Evolutionary conservation across 495 filamentous ascomycete species (phyloP).

Genomic region (Halenospora varia): DNA sequence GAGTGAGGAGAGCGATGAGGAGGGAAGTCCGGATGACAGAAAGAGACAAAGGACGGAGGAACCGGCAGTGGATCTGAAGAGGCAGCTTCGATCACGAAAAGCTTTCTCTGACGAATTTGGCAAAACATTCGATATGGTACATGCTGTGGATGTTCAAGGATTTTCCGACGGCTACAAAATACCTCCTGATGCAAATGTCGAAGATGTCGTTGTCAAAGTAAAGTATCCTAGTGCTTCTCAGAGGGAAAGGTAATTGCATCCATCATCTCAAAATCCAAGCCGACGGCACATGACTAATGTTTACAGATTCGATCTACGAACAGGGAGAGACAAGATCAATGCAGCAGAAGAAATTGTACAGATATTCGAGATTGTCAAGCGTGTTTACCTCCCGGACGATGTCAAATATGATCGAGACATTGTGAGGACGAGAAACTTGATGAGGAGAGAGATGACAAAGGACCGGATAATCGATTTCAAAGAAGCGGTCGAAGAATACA

Average conservation of each 20-base stretch:
- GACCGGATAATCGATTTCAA: conserved; percentile 58
- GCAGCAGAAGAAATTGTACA: conserved; percentile 80
- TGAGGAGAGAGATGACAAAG: conserved; percentile 4
- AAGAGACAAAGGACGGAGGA: conserved; percentile 23
- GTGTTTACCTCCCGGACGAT: no score
- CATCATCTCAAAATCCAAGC: neutral
- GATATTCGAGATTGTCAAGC: conserved; percentile 69
- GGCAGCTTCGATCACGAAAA: conserved; percentile 56
- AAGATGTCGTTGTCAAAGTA: conserved; percentile 46
- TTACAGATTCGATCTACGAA: conserved; percentile 72
- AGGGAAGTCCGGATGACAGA: no score
- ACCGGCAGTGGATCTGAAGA: conserved; percentile 44
- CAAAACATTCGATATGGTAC: conserved; percentile 50
- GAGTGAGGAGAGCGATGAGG: conserved; percentile 24
- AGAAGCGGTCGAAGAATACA: conserved; percentile 69
- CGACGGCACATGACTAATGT: conserved; percentile 13
- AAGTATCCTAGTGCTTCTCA: conserved; percentile 71
- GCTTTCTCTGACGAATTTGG: conserved; percentile 54
- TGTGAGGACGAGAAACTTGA: conserved; percentile 48
- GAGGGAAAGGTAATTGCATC: conserved; percentile 54
- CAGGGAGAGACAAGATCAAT: conserved; percentile 77
- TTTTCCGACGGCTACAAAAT: conserved; percentile 40
- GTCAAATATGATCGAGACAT: conserved; percentile 73
- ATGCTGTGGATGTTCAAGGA: conserved; percentile 64
- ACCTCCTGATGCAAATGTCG: conserved; percentile 40